phyloP scores from a whole-genome alignment of 2,329 filamentous ascomycete species.

The Onygenales sp. region DNA sequence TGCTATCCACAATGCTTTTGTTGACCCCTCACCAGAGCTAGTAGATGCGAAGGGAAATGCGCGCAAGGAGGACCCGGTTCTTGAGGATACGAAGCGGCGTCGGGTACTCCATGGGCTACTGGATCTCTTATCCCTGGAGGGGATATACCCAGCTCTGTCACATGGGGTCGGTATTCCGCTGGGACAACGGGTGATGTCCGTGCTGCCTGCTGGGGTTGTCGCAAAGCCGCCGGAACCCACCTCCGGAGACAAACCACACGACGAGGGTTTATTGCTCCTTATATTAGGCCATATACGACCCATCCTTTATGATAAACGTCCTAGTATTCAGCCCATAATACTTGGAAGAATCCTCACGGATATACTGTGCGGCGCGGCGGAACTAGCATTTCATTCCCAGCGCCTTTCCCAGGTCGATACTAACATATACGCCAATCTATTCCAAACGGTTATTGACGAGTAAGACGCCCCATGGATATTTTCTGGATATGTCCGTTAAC shows the following conservation, averaged over 20 bases:
- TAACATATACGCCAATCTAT: conserved; percentile 13
- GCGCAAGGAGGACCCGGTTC: conserved; percentile 18
- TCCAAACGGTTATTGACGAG: conserved; percentile 26
- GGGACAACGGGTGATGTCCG: conserved; percentile 34
- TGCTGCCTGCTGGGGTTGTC: conserved; percentile 33
- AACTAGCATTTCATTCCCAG: conserved; percentile 30
- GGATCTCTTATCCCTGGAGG: conserved; percentile 35
- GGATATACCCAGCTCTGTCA: conserved; percentile 35
- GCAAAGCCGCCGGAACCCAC: conserved; percentile 22
- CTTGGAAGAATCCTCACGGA: conserved; percentile 32
- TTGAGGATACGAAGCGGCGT: conserved; percentile 34
- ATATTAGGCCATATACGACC: conserved; percentile 21
- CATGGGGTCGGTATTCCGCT: conserved; percentile 34
- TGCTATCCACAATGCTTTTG: conserved; percentile 27
- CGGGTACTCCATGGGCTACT: conserved; percentile 31
- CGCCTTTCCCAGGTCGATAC: conserved; percentile 11
- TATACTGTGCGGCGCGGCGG: conserved; percentile 28
- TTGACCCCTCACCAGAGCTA: conserved; percentile 3
- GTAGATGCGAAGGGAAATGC: background rate
- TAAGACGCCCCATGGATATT: conserved; percentile 12
- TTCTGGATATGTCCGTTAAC: background rate
- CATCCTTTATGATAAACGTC: conserved; percentile 23
- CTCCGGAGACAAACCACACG: conserved; percentile 13
- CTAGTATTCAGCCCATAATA: conserved; percentile 30
- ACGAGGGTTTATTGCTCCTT: conserved; percentile 21